These are phyloP conservation scores for Vanilla planifolia DNA, from an alignment of 106 monocot species.

Conservation along the genomic window DNA sequence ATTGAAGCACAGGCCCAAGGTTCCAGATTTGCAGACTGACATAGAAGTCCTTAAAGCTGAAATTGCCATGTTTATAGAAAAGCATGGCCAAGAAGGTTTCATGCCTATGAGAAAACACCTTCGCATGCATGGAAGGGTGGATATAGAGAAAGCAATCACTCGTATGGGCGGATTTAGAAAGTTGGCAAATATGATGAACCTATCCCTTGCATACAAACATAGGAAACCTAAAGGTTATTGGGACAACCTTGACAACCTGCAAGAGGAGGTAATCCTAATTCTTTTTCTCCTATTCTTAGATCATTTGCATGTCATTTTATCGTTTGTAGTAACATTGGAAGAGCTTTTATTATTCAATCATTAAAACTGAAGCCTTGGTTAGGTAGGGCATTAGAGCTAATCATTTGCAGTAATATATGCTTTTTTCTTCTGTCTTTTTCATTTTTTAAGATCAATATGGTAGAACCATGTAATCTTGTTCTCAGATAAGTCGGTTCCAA, in stretches of 20 bases:
- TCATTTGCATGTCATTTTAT: too few species aligned
- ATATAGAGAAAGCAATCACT: slow-evolving; percentile 94
- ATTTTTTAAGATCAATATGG: not conserved
- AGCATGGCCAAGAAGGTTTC: slow-evolving; percentile 83
- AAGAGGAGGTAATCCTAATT: slow-evolving; percentile 86
- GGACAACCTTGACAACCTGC: slow-evolving; percentile 93
- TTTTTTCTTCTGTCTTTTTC: too few species aligned
- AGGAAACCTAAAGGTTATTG: slow-evolving; percentile 95
- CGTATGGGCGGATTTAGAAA: slow-evolving; percentile 92
- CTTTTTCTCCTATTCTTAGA: too few species aligned
- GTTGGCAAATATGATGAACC: slow-evolving; percentile 73
- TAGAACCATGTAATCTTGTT: too few species aligned
- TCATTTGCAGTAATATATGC: too few species aligned
- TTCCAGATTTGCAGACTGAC: slow-evolving; percentile 85
- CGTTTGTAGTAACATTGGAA: too few species aligned
- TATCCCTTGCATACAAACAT: slow-evolving; percentile 84
- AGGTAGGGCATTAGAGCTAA: too few species aligned
- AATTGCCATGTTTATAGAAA: slow-evolving; percentile 49
- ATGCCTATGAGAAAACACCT: slow-evolving; percentile 99
- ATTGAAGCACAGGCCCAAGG: slow-evolving; percentile 60
- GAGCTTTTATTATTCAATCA: too few species aligned
- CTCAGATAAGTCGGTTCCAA: slow-evolving; percentile 78
- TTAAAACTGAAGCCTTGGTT: too few species aligned
- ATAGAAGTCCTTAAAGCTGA: slow-evolving; percentile 80
- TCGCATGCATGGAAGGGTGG: slow-evolving; percentile 79